These are phyloP conservation scores for Flueggea neowawraea DNA, from an alignment of 441 rosid species.

Conservation along the genomic window DNA sequence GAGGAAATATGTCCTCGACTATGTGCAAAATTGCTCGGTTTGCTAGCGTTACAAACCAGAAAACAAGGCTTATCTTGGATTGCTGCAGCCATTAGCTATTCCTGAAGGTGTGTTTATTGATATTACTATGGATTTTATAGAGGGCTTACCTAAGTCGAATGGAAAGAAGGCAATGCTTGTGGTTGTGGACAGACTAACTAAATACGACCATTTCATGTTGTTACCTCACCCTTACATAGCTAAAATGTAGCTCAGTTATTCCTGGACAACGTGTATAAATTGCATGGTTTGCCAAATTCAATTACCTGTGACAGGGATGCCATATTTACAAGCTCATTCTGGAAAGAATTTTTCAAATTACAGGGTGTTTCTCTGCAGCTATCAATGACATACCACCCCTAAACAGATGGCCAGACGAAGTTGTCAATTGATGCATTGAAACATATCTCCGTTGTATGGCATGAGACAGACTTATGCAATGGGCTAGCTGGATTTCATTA, in stretches of 20 bases:
- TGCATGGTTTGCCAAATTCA: not conserved
- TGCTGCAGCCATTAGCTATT: not conserved
- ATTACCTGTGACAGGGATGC: no score
- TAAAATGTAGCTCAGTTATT: not conserved
- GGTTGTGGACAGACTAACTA: not conserved
- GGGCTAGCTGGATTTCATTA: not conserved
- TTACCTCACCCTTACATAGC: not conserved
- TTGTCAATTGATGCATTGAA: not conserved
- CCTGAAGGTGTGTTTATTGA: not conserved
- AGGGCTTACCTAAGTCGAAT: not conserved
- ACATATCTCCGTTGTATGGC: not conserved
- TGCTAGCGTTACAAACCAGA: not conserved
- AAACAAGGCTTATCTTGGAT: not conserved
- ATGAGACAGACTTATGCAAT: not conserved
- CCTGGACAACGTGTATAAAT: not conserved
- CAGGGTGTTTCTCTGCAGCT: not conserved
- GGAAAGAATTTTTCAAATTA: not conserved
- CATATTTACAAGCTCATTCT: not conserved
- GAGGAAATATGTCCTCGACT: not conserved
- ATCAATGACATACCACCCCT: not conserved
- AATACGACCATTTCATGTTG: not conserved
- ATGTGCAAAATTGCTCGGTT: not conserved
- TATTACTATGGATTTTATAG: not conserved
- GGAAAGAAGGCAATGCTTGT: not conserved
- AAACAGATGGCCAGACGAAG: not conserved